phyloP scores from a whole-genome alignment of 1,284 basidiomycete species.

The Sanghuangporus baumii region DNA sequence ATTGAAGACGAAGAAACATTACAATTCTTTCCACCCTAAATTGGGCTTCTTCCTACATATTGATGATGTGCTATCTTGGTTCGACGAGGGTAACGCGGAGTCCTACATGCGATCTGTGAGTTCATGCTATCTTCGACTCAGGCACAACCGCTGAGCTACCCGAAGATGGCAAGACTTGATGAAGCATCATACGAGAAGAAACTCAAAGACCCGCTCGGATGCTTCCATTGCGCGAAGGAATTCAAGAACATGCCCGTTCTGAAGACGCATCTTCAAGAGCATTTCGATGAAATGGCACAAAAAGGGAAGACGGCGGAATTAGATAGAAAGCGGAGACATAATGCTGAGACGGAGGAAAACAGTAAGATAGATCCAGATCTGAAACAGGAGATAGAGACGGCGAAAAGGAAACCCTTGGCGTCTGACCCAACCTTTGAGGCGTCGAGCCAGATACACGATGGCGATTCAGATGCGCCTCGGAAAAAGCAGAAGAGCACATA shows the following conservation, averaged over 20 bases:
- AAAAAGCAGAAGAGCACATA: not conserved
- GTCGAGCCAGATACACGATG: not conserved
- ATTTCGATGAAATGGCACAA: constrained; percentile 18
- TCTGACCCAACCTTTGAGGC: not conserved
- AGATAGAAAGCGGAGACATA: not conserved
- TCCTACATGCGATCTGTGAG: not conserved
- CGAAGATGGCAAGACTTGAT: constrained; percentile 34
- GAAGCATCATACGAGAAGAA: constrained; percentile 54
- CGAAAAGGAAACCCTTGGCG: not conserved
- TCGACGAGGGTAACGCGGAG: constrained; percentile 36
- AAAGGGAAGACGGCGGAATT: not conserved
- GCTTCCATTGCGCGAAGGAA: no score
- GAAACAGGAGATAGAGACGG: not conserved
- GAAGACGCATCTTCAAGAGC: no score
- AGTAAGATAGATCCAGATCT: not conserved
- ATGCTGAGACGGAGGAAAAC: not conserved
- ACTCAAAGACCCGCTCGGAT: constrained; percentile 40
- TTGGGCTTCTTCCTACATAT: constrained; percentile 84
- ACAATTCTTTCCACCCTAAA: constrained; percentile 88
- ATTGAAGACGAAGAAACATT: constrained; percentile 91
- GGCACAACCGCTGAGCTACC: no score
- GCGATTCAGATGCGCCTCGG: not conserved
- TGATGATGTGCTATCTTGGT: constrained; percentile 70
- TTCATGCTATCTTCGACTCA: no score
- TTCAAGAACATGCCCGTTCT: not conserved